phyloP scores from a whole-genome alignment of 805 yeast genomes.

The Lipomyces kockii region DNA sequence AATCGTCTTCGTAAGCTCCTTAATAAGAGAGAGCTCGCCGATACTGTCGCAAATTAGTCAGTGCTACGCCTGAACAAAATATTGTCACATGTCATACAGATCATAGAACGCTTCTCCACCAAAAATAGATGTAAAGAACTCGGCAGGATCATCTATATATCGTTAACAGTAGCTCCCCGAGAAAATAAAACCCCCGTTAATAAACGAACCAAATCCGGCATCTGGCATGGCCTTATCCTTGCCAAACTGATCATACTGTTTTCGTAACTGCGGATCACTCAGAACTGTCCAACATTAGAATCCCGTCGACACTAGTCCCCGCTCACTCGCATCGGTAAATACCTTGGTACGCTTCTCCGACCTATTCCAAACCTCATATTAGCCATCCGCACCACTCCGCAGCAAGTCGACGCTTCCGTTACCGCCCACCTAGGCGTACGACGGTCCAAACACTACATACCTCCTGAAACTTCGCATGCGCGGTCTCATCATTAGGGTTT shows the following conservation, averaged over 20 bases:
- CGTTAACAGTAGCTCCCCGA: background rate
- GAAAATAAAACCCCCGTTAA: background rate
- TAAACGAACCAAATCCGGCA: conserved; percentile 59
- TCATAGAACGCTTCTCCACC: conserved; percentile 90
- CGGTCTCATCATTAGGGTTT: conserved; percentile 91
- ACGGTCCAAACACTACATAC: conserved; percentile 44
- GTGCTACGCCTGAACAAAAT: background rate
- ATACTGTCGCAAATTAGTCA: conserved; percentile 51
- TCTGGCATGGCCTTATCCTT: conserved; percentile 73
- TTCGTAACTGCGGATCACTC: conserved; percentile 70
- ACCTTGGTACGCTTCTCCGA: conserved; percentile 56
- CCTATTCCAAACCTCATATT: conserved; percentile 28
- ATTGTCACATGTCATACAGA: conserved; percentile 41
- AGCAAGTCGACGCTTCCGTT: background rate
- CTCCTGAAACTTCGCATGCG: conserved; percentile 84
- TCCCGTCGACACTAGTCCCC: background rate
- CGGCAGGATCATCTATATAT: conserved; percentile 69
- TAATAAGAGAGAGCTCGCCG: conserved; percentile 82
- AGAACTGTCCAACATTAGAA: conserved; percentile 58
- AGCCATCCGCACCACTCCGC: background rate
- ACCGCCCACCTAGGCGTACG: background rate
- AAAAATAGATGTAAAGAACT: conserved; percentile 80
- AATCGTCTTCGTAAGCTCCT: conserved; percentile 69
- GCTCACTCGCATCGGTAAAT: background rate
- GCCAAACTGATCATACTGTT: conserved; percentile 82